Evolutionary conservation across 129 eudicot genomes (phyloP), one percentile per base, ranked within the genome.

Genomic region (sunflower (Helianthus annuus)): DNA sequence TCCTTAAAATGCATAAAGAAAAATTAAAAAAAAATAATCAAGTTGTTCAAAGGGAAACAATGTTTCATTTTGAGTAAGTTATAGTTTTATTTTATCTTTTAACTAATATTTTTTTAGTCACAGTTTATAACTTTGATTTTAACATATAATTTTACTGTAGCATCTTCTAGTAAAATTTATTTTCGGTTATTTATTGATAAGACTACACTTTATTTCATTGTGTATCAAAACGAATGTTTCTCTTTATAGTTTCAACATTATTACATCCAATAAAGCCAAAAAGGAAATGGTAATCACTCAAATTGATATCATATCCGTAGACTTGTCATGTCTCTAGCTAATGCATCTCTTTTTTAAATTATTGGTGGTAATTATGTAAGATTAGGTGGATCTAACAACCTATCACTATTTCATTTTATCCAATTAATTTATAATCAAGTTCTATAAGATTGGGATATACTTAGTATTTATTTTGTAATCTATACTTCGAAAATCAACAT

Each of bases 311-410:
- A 61, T 61, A 77, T 77, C 71, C 65, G 44, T 70, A 55, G 70
- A 69, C 27, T 62, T 62, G 70, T 70, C 71, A 70, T 61, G 64
- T 70, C 71, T 62, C 36, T 61, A 61, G 56, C 80, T 19, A 69
- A 34, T 75, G 80, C 75, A 52, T 77, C 81, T 69, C 15, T 12
- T 69, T 76, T 48, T 70, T 10, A 8, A 49, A 70, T 70, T 70
- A 77, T 69, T 69, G 81, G 71, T 51, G 71, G 36, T 38, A 61
- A 68, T 62, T 70, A 77, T 62, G 66, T 51, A 65, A 69, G 66
- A 77, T 77, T 77, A 39, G 71, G 76, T 62, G 71, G 76, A 62
- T 77, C 66, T 49, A 77, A 69, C 65, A 77, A 52, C 81, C 81
- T 36, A 69, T 77, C 75, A 69, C 64, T 39, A 69, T 69, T 55